Percentiles rank a stretch among this genome's conserved stretches.
These are phyloP conservation scores for Magnaporthiopsis incrustans DNA, from an alignment of 2,329 filamentous ascomycete genomes.

Conservation along the genomic window DNA sequence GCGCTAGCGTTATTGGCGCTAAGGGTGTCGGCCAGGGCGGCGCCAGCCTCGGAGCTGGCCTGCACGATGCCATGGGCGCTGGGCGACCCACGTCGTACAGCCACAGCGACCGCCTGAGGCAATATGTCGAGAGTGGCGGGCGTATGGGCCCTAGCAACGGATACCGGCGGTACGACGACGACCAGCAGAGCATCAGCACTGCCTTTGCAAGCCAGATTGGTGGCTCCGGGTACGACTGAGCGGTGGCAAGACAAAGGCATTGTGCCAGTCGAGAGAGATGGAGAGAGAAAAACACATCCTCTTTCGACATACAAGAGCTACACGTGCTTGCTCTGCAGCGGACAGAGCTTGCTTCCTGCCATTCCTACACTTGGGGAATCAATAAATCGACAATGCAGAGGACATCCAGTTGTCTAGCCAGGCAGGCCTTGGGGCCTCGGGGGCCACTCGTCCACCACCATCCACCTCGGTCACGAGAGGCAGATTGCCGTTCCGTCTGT, in stretches of 20 bases:
- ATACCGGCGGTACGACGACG: slow-evolving; percentile 74
- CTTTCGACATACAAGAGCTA: neutral
- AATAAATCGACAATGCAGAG: neutral
- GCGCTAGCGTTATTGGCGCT: slow-evolving; percentile 66
- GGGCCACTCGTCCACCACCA: neutral
- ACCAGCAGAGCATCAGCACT: slow-evolving; percentile 91
- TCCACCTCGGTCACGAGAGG: neutral
- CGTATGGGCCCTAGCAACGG: slow-evolving; percentile 54
- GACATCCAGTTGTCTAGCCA: neutral
- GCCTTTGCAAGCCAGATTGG: slow-evolving; percentile 95
- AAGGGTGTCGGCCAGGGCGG: slow-evolving; percentile 76
- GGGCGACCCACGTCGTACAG: slow-evolving; percentile 53
- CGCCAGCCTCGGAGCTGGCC: slow-evolving; percentile 74
- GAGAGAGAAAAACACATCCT: neutral
- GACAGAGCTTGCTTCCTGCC: neutral
- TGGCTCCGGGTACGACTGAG: slow-evolving; percentile 45
- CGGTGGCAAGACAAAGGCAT: slow-evolving; percentile 1
- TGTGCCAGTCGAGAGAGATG: neutral
- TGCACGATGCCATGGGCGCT: slow-evolving; percentile 66
- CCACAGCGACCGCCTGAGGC: slow-evolving; percentile 85
- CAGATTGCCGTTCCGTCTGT: neutral
- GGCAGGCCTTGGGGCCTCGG: neutral
- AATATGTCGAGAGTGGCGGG: slow-evolving; percentile 82
- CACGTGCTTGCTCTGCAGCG: neutral
- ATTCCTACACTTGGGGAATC: neutral